Evolutionary conservation across 2,329 filamentous ascomycete genomes (phyloP).

Genomic region (Emericellopsis atlantica): DNA sequence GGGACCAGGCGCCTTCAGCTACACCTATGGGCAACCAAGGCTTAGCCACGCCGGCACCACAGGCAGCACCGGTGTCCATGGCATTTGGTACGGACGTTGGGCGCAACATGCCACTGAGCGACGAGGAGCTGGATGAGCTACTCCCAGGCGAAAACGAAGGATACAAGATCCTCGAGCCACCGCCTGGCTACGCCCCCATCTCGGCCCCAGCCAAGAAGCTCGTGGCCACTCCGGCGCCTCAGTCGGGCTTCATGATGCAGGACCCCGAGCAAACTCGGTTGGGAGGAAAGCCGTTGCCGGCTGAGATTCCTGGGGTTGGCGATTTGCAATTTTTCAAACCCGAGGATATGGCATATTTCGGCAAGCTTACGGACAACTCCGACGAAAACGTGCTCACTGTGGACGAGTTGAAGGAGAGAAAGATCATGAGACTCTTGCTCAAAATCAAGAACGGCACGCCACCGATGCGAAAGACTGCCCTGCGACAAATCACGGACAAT

Average conservation of each 20-base stretch:
- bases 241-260: conserved; percentile 92
- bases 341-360: conserved; percentile 98
- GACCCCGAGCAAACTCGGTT: conserved; percentile 75
- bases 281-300: conserved; percentile 82
- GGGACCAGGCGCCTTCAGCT: conserved; percentile 80
- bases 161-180: conserved; percentile 83
- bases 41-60: conserved; percentile 68
- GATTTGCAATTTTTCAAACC: conserved; percentile 97
- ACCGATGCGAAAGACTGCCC: conserved; percentile 94
- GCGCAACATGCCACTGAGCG: conserved; percentile 72
- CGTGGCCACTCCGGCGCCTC: conserved; percentile 60
- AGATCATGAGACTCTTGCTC: conserved; percentile 92
- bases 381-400: conserved; percentile 88
- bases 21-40: conserved; percentile 63
- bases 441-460: conserved; percentile 99
- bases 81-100: conserved; percentile 74
- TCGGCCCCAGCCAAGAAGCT: conserved; percentile 65
- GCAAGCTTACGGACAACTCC: conserved; percentile 86
- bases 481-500: conserved; percentile 95
- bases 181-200: conserved; percentile 81
- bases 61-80: conserved; percentile 42
- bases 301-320: conserved; percentile 89
- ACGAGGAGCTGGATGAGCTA: conserved; percentile 88
- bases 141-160: conserved; percentile 80
- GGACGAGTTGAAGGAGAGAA: conserved; percentile 92